Base-by-base conservation (phyloP, 345 rosid species). In the Eutrema heterophyllum region DNA sequence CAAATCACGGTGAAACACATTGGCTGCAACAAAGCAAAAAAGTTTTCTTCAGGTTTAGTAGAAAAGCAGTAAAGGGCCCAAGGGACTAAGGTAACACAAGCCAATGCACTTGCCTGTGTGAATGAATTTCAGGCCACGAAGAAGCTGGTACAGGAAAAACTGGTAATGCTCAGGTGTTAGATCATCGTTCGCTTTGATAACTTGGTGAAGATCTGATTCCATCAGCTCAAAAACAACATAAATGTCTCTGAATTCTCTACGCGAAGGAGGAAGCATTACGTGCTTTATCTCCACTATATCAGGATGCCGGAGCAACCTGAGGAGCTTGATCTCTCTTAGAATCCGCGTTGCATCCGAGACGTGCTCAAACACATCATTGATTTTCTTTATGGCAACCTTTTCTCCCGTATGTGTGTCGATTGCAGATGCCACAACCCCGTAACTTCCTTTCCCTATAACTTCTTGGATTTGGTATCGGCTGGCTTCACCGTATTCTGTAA, bases 191-290 rank as follows among this genome's bases (percentile, higher is more conserved):
- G 97, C 97, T 79, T 84, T 95, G 75, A 95, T 95, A 51, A 92
- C 99, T 84, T 95, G 99, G 72, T 95, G 99, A 74, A 95, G 97
- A 72, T 95, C 99, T 18, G 99, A 95, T 79, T 95, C 99, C 97
- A 95, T 95, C 70, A 95, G 78, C 86, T 95, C 99, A 24, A 95
- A 92, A 66, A 95, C 94, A 72, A 95, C 98, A 79, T 92, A 95
- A 30, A 95, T 92, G 64, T 95, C 99, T 85, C 80, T 87, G 73
- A 95, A 95, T 80, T 95, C 99, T 60, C 98, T 80, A 1, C 94
- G 91, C 0, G 99, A 95, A 60, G 99, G 99, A 78, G 99, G 99
- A 75, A 95, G 97, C 99, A 92, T 92, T 5, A 95, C 92, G 57
- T 95, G 99, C 75, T 88, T 95, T 63, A 95, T 90, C 81, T 90